A percentile compares a stretch with the other conserved stretches of the same genome.
Evolutionary conservation across 2,329 filamentous ascomycete species (phyloP).

Genomic region (Nakataea oryzae): DNA sequence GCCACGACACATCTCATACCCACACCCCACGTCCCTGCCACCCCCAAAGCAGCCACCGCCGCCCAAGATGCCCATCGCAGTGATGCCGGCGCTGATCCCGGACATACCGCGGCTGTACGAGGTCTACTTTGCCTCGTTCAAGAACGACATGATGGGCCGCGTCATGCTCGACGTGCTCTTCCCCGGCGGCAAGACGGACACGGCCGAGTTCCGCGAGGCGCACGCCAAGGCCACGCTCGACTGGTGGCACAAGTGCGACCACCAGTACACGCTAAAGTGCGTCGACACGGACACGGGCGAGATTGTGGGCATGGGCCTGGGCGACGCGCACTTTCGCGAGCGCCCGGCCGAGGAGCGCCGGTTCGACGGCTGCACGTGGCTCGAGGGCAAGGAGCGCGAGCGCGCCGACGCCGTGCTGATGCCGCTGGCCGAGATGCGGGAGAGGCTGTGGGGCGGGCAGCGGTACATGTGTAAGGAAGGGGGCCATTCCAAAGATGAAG

Average conservation of each 20-base stretch:
- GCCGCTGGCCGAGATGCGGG: constrained; percentile 28
- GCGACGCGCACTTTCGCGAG: constrained; percentile 28
- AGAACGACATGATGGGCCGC: constrained; percentile 23
- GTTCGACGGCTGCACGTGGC: constrained; percentile 32
- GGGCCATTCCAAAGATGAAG: too few species aligned
- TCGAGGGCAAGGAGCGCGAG: constrained; percentile 30
- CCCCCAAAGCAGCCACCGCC: too few species aligned
- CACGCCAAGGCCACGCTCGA: constrained; percentile 29
- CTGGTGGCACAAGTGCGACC: constrained; percentile 25
- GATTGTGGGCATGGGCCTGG: constrained; percentile 35
- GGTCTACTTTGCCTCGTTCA: constrained; percentile 34
- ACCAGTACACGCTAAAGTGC: constrained; percentile 36
- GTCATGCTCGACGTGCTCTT: constrained; percentile 31
- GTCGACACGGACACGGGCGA: constrained; percentile 30
- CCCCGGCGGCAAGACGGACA: constrained; percentile 18
- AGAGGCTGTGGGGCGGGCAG: constrained; percentile 26
- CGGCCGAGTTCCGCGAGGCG: constrained; percentile 27
- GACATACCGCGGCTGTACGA: constrained; percentile 35
- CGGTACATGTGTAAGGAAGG: constrained; percentile 32
- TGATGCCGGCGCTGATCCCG: constrained; percentile 32
- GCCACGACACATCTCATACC: background rate
- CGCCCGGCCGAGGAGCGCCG: constrained; percentile 28
- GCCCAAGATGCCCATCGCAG: constrained; percentile 11
- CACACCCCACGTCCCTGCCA: background rate
- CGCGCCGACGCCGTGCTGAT: constrained; percentile 29